Evolutionary conservation across 148 eudicot species (phyloP).

Genomic region (Rhododendron ferrugineum): DNA sequence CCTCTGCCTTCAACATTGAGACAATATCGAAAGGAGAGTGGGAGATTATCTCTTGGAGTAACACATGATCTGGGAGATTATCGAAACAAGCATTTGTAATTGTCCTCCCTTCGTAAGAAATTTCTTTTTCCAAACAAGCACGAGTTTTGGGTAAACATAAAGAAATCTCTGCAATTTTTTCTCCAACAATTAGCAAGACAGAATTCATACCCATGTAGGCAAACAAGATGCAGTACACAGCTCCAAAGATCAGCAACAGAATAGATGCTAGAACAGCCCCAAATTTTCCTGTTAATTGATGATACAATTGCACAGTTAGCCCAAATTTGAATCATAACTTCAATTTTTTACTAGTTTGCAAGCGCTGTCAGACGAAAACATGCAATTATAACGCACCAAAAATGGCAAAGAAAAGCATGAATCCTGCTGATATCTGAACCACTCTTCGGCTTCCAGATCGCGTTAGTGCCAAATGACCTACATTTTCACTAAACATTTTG

Average conservation of each 20-base stretch:
- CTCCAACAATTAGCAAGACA: background rate
- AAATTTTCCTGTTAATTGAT: constrained; percentile 59
- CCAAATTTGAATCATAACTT: background rate
- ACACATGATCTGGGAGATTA: too few species aligned
- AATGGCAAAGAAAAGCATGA: constrained; percentile 86
- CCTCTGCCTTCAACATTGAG: too few species aligned
- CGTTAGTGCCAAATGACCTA: constrained; percentile 71
- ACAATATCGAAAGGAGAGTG: too few species aligned
- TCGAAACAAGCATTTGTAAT: background rate
- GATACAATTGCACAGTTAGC: background rate
- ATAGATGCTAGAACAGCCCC: constrained; percentile 88
- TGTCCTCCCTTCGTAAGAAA: background rate
- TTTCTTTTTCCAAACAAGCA: background rate
- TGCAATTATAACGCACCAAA: constrained; percentile 41
- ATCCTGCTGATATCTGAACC: constrained; percentile 66
- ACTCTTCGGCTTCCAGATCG: constrained; percentile 85
- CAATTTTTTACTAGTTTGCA: background rate
- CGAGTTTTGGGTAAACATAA: background rate
- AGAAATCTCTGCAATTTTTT: background rate
- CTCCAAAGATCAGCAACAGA: constrained; percentile 81
- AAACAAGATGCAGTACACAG: constrained; percentile 74
- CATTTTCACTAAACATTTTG: constrained; percentile 54
- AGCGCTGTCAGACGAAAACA: background rate
- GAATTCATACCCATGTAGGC: constrained; percentile 69
- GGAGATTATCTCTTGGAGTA: too few species aligned